These are phyloP conservation scores for Colletotrichum eleusines DNA, from an alignment of 2,329 filamentous ascomycete species.

Conservation along the genomic window DNA sequence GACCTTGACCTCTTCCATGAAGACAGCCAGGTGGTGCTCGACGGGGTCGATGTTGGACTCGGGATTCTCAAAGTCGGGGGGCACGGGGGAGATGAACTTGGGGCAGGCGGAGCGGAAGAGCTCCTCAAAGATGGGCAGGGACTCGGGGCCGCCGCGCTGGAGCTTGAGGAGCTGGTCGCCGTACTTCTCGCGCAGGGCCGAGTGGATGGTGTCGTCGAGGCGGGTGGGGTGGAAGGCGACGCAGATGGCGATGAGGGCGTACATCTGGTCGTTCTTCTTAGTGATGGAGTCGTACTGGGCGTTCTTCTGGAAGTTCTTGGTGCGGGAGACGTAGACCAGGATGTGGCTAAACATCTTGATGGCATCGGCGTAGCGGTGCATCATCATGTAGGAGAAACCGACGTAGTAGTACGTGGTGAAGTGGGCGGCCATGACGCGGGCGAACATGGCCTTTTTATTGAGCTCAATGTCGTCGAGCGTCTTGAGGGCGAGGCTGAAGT, in stretches of 20 bases:
- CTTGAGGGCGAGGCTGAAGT: conserved; percentile 98
- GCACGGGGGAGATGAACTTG: conserved; percentile 98
- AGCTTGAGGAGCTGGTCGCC: conserved; percentile 97
- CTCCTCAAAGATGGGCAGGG: conserved; percentile 97
- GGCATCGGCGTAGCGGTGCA: conserved; percentile 98
- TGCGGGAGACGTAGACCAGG: conserved; percentile 96
- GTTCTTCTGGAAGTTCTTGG: conserved; percentile 99
- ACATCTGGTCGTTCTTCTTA: conserved; percentile 99
- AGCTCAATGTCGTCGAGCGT: conserved; percentile 99
- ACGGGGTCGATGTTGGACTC: conserved; percentile 95
- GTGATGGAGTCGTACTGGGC: conserved; percentile 98
- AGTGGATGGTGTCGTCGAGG: conserved; percentile 99
- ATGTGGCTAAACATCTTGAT: conserved; percentile 99
- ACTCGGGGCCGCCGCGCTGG: conserved; percentile 94
- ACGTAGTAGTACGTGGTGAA: conserved; percentile 99
- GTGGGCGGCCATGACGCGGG: conserved; percentile 98
- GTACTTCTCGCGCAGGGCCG: conserved; percentile 97
- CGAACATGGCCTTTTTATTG: conserved; percentile 99
- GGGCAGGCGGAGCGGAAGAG: conserved; percentile 98
- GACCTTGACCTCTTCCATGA: conserved; percentile 99
- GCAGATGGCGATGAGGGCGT: conserved; percentile 98
- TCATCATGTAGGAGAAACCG: conserved; percentile 99
- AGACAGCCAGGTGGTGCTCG: conserved; percentile 96
- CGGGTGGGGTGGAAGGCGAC: conserved; percentile 97
- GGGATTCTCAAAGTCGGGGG: conserved; percentile 97